These are phyloP conservation scores for Bryoglossum gracile DNA, from an alignment of 495 filamentous ascomycete species.

Conservation along the genomic window DNA sequence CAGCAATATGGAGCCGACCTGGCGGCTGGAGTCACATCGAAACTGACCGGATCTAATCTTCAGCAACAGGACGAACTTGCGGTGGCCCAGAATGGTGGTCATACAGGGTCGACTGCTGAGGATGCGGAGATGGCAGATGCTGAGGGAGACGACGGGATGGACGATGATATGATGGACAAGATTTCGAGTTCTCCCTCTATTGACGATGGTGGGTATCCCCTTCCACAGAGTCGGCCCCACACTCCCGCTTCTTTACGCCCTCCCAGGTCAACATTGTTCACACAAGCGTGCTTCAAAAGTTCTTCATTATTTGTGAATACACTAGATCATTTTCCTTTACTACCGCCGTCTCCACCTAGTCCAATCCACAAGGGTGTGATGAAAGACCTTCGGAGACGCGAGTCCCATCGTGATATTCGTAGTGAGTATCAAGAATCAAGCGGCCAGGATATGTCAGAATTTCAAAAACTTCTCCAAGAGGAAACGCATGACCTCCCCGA, in stretches of 20 bases:
- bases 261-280: slow-evolving; percentile 19
- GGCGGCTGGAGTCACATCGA: slow-evolving; percentile 34
- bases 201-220: slow-evolving; percentile 83
- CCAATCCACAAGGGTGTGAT: slow-evolving; percentile 32
- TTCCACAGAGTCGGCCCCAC: slow-evolving; percentile 28
- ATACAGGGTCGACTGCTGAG: slow-evolving; percentile 31
- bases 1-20: slow-evolving; percentile 44
- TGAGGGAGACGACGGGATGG: slow-evolving; percentile 67
- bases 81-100: slow-evolving; percentile 47
- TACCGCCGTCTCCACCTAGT: slow-evolving; percentile 25
- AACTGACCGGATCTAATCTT: slow-evolving; percentile 28
- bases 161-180: slow-evolving; percentile 91
- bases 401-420: slow-evolving; percentile 50
- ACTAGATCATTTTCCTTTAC: slow-evolving; percentile 39
- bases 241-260: slow-evolving; percentile 35
- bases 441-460: slow-evolving; percentile 21
- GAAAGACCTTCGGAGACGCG: slow-evolving; percentile 8
- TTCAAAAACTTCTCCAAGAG: slow-evolving; percentile 18
- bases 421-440: slow-evolving; percentile 47
- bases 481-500: neutral
- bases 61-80: slow-evolving; percentile 47
- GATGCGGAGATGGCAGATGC: slow-evolving; percentile 64
- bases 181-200: slow-evolving; percentile 98
- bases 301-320: slow-evolving; percentile 48
- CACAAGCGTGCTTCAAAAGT: slow-evolving; percentile 31